Percentiles rank a stretch among this genome's conserved stretches.
phyloP scores from a whole-genome alignment of 78 protist genomes.

The Anaeramoeba ignava region DNA sequence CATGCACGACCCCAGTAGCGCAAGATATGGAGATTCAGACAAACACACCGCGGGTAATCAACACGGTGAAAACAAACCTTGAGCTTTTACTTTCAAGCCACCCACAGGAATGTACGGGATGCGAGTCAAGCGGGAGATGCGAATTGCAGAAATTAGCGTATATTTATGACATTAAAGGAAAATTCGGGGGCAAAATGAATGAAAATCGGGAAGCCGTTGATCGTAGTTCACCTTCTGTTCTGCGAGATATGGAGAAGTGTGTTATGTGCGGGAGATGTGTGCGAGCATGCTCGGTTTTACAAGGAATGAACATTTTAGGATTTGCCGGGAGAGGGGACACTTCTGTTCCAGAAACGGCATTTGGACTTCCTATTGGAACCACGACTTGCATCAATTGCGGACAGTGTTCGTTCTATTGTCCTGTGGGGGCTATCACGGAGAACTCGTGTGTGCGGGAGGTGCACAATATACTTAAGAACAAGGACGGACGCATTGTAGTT shows the following conservation, averaged over 20 bases:
- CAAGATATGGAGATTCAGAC: slow-evolving; percentile 12
- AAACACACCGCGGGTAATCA: slow-evolving; percentile 9
- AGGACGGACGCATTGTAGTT: too few relatives aligned
- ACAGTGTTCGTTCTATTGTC: slow-evolving; percentile 17
- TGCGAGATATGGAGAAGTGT: background rate
- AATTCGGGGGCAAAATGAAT: too few relatives aligned
- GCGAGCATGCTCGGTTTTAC: background rate
- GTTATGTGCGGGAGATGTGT: background rate
- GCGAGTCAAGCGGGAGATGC: background rate
- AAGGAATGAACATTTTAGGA: background rate
- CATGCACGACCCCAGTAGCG: slow-evolving; percentile 4
- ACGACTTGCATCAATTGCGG: slow-evolving; percentile 26
- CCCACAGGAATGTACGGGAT: background rate
- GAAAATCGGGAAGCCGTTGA: too few relatives aligned
- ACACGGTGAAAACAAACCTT: background rate
- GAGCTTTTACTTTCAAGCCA: background rate
- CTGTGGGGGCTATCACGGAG: background rate
- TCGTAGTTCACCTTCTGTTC: background rate
- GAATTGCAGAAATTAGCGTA: background rate
- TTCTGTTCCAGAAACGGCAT: background rate
- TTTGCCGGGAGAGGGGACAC: background rate
- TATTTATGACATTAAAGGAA: background rate
- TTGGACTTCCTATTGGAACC: background rate
- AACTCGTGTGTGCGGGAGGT: slow-evolving; percentile 5
- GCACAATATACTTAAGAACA: background rate